These are phyloP conservation scores for Penicillium paradoxum DNA, from an alignment of 495 filamentous ascomycete genomes.

Conservation along the genomic window DNA sequence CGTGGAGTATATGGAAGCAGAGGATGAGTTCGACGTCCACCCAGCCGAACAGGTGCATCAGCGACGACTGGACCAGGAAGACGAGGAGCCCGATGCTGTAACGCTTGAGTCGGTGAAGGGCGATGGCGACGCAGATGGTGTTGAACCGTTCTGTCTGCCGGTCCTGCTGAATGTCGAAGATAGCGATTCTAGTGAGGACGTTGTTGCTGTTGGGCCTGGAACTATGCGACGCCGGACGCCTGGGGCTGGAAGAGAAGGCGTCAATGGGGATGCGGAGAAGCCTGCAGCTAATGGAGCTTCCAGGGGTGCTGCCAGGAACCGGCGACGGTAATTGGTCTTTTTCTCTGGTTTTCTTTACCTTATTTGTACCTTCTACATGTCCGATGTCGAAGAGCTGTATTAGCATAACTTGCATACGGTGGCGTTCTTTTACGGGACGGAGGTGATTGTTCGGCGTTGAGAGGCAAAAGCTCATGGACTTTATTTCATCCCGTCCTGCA, in stretches of 20 bases:
- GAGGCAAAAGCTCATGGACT: not conserved
- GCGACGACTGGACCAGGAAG: conserved; percentile 79
- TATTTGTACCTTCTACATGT: not conserved
- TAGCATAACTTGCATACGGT: not conserved
- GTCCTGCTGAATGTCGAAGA: conserved; percentile 76
- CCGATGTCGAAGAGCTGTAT: not conserved
- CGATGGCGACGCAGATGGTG: conserved; percentile 40
- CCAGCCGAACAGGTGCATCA: conserved; percentile 93
- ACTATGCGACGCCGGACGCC: conserved; percentile 76
- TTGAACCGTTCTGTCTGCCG: conserved; percentile 74
- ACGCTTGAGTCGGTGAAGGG: conserved; percentile 64
- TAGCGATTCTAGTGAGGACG: conserved; percentile 80
- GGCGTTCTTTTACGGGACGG: not conserved
- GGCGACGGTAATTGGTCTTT: not conserved
- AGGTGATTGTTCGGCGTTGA: not conserved
- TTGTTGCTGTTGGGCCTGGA: conserved; percentile 76
- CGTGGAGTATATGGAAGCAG: conserved; percentile 87
- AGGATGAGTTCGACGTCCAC: conserved; percentile 98
- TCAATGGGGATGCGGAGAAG: conserved; percentile 19
- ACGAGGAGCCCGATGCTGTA: conserved; percentile 83
- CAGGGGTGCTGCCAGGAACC: not conserved
- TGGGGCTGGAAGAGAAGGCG: conserved; percentile 45
- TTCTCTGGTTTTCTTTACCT: not conserved
- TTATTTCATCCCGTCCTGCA: not conserved
- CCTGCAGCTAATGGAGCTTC: not conserved